Percentiles rank a stretch among this genome's conserved stretches.
phyloP scores from a whole-genome alignment of 73 alveolate species.

The Diophrys sp. region DNA sequence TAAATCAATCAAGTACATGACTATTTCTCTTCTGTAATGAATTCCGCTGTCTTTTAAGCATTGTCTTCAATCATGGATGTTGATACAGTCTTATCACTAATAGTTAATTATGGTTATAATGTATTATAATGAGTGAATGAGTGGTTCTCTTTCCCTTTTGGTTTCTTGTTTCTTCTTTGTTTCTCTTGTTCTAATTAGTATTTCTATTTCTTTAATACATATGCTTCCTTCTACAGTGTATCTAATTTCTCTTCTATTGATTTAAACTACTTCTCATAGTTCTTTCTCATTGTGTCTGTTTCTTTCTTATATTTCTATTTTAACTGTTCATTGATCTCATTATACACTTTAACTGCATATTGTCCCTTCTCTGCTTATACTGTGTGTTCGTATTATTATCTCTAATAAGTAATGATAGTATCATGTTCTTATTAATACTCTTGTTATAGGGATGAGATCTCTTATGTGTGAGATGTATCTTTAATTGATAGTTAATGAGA shows the following conservation, averaged over 20 bases:
- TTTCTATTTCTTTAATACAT: no score
- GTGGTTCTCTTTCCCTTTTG: no score
- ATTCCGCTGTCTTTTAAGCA: no score
- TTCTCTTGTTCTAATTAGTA: no score
- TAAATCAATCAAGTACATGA: no score
- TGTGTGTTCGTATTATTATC: background rate
- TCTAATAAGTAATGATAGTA: background rate
- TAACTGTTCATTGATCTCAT: background rate
- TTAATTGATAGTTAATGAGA: background rate
- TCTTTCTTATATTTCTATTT: background rate
- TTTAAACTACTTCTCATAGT: background rate
- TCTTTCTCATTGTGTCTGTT: background rate
- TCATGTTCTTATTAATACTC: background rate
- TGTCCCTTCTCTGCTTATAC: background rate
- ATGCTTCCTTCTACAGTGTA: no score
- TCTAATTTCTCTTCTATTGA: background rate
- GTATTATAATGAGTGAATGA: no score
- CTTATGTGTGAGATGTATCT: background rate
- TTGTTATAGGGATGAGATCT: background rate
- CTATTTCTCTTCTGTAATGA: no score
- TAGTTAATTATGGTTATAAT: no score
- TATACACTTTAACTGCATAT: background rate
- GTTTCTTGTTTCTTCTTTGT: no score
- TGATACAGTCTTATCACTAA: no score
- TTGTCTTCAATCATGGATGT: no score